These are phyloP conservation scores for Dactylella cylindrospora DNA, from an alignment of 2,329 filamentous ascomycete species.

Conservation along the genomic window DNA sequence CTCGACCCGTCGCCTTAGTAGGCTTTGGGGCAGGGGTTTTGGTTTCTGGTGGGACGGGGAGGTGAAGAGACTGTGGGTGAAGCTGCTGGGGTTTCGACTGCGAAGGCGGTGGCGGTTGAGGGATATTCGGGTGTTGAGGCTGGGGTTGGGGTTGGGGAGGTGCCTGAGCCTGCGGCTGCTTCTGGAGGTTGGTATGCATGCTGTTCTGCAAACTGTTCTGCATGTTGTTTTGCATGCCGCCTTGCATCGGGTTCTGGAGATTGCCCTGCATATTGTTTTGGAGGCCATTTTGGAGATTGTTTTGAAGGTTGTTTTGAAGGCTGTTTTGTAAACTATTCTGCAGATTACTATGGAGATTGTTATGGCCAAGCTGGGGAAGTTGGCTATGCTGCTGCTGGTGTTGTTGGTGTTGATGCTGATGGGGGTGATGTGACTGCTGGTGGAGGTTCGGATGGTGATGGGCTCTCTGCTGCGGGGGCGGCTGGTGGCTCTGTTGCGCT, in stretches of 20 bases:
- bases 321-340: conserved; percentile 18
- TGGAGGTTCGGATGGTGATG: conserved; percentile 47
- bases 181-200: conserved; percentile 2
- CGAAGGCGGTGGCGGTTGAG: conserved; percentile 18
- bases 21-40: conserved; percentile 27
- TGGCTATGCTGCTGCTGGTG: conserved; percentile 45
- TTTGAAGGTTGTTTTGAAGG: conserved; percentile 19
- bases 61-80: conserved; percentile 31
- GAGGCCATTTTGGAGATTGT: conserved; percentile 11
- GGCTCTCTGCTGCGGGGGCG: conserved; percentile 45
- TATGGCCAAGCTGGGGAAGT: conserved; percentile 26
- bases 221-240: conserved; percentile 12
- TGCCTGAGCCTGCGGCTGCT: conserved; percentile 4
- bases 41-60: conserved; percentile 33
- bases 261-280: conserved; percentile 22
- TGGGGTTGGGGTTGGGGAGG: conserved; percentile 9
- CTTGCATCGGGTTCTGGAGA: conserved; percentile 13
- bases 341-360: conserved; percentile 14
- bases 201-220: conserved; percentile 7
- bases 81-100: conserved; percentile 33
- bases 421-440: conserved; percentile 46
- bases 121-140: conserved; percentile 21
- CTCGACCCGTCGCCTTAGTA: conserved; percentile 22
- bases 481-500: conserved; percentile 44
- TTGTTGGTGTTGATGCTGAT: conserved; percentile 46